Base-by-base conservation (phyloP, 2,329 filamentous ascomycete genomes). In the Verticillium klebahnii region DNA sequence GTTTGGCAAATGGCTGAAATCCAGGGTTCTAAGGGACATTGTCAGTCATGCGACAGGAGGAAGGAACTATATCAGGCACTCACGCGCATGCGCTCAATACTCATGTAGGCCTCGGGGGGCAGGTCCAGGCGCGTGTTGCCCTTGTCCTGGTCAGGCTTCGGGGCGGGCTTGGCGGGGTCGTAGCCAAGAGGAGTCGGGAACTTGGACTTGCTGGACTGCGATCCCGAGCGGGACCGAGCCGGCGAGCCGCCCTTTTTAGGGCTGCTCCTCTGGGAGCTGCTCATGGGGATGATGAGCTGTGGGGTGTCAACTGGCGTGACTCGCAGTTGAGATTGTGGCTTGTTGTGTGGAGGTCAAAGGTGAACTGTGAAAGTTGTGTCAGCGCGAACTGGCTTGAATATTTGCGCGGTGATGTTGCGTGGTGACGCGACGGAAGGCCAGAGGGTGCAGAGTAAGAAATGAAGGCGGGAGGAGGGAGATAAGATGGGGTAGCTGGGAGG, bases 101-200 rank as follows among this genome's bases (percentile, higher is more conserved):
- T 63, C 4, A 76, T 64, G 65, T 82, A 89, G 0, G 85, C 85
- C 67, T 87, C 85, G 0, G 84, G 75, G 0, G 85, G 85, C 0
- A 88, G 69, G 60, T 89, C 86, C 65, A 87, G 76, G 6, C 85
- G 82, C 0, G 74, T 78, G 59, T 79, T 79, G 1, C 69, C 70
- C 63, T 78, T 79, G 5, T 69, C 66, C 2, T 68, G 63, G 14
- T 64, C 61, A 25, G 45, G 45, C 45, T 52, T 52, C n/a, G 59
- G 50, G 0, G 63, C 60, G 15, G 74, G 69, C 8, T 74, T 68
- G 7, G 77, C 80, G 2, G 81, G 80, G 63, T 83, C 82, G 31
- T 70, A 78, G 0, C 81, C 81, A 31, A 79, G 65, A 15, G 69
- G 57, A 2, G 64, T 39, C 4, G 64, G 62, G 56, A 66, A 70